Base-by-base conservation (phyloP, 2,329 filamentous ascomycete species). In the Diaporthe australafricana region DNA sequence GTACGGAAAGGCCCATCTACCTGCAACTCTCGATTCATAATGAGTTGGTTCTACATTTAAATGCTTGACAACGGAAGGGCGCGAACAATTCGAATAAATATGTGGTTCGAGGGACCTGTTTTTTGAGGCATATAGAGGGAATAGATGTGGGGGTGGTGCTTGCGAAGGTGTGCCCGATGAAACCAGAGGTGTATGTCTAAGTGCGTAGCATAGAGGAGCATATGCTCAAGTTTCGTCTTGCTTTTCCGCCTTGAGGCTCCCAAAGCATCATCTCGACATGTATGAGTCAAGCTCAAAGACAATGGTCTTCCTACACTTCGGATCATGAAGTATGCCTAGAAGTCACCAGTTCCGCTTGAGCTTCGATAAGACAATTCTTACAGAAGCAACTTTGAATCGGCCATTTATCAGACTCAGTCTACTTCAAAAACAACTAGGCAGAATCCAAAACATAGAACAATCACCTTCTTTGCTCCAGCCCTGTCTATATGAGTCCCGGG, bases 1-100 rank as follows among this genome's bases (percentile, higher is more conserved):
- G 68, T 86, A 84, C 74, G 79, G 88, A 60, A 79, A 83, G 73
- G 82, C 84, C 77, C 77, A 85, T 55, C 71, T 85, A 42, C 83
- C 83, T 9, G 22, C 27, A 16, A 42, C 79, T 32, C 63, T 79
- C 27, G 75, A 63, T 9, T 25, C 35, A 9, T 57, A 45, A n/a
- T n/a, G 27, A 17, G 30, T 8, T 14, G 7, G 7, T 32, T 17
- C 32, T 62, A n/a, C 11, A 16, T 25, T 22, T 9, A 20, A 38
- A 9, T 1, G 7, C n/a, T 11, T 3, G 14, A 17, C 5, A 16
- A 14, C 17, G 16, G 2, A 0, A 45, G 38, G 42, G 3, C 22
- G 30, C 4, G 38, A 11, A 2, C n/a, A n/a, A n/a, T n/a, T n/a
- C n/a, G n/a, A n/a, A n/a, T n/a, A n/a, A n/a, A n/a, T n/a, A n/a